phyloP scores from a whole-genome alignment of 1,284 basidiomycete genomes.

The Leccinum fuscescens region DNA sequence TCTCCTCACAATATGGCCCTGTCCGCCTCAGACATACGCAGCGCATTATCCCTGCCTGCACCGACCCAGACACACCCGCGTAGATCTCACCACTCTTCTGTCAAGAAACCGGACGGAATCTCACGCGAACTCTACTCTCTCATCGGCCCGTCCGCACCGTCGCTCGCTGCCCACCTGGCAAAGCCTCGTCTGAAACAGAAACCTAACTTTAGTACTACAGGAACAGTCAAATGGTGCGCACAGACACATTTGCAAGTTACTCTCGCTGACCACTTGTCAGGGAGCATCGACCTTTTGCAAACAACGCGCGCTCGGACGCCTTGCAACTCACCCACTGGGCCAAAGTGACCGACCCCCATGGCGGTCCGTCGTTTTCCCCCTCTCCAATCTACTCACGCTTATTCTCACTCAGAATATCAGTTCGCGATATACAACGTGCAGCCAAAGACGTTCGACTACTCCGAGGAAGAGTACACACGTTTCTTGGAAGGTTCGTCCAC shows the following conservation, averaged over 20 bases:
- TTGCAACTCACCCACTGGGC: conserved; percentile 69
- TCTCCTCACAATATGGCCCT: conserved; percentile 45
- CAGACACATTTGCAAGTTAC: not conserved
- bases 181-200: conserved; percentile 88
- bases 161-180: conserved; percentile 70
- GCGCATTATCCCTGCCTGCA: conserved; percentile 63
- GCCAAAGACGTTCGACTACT: conserved; percentile 75
- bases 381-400: not conserved
- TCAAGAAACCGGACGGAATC: conserved; percentile 84
- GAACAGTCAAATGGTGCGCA: conserved; percentile 63
- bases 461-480: conserved; percentile 87
- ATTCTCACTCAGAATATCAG: conserved; percentile 52
- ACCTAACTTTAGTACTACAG: conserved; percentile 63
- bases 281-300: conserved; percentile 75
- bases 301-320: conserved; percentile 58
- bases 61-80: conserved; percentile 7
- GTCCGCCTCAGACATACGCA: conserved; percentile 79
- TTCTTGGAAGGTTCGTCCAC: conserved; percentile 66
- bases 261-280: conserved; percentile 37
- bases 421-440: conserved; percentile 83
- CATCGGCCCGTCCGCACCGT: conserved; percentile 89
- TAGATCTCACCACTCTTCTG: conserved; percentile 18
- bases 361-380: conserved; percentile 42
- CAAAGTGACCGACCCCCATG: conserved; percentile 55
- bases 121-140: conserved; percentile 91